Conservation (phyloP, 2,329 filamentous ascomycete species). For the Alternaria ethzedia region DNA sequence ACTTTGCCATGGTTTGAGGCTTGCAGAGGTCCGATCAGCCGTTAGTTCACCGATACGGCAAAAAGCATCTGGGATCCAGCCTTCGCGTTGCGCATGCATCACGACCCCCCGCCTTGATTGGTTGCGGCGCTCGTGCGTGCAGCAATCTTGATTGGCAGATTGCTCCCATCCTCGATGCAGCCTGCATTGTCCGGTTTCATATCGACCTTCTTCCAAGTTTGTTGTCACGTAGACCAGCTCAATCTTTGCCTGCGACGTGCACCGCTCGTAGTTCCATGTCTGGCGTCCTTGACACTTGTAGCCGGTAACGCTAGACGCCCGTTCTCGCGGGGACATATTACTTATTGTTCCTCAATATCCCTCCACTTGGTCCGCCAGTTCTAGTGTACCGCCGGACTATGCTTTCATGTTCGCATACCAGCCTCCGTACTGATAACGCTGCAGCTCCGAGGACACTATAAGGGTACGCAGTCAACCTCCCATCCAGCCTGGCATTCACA, state of each 20-base stretch:
- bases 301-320: slow-evolving; percentile 21
- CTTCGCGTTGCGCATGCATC: slow-evolving; percentile 29
- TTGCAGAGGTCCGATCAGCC: slow-evolving; percentile 29
- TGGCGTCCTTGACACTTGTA: slow-evolving; percentile 19
- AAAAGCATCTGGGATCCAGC: slow-evolving; percentile 35
- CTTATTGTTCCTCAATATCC: slow-evolving; percentile 21
- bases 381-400: slow-evolving; percentile 19
- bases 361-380: slow-evolving; percentile 9
- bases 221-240: slow-evolving; percentile 31
- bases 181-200: slow-evolving; percentile 38
- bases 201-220: slow-evolving; percentile 45
- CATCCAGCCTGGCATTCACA: slow-evolving; percentile 15
- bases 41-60: slow-evolving; percentile 29
- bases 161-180: slow-evolving; percentile 24
- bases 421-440: slow-evolving; percentile 24
- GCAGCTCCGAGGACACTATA: slow-evolving; percentile 10
- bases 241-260: slow-evolving; percentile 27
- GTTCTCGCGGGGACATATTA: slow-evolving; percentile 17
- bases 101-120: slow-evolving; percentile 29
- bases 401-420: slow-evolving; percentile 15
- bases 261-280: slow-evolving; percentile 26
- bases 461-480: slow-evolving; percentile 19
- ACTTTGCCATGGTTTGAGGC: slow-evolving; percentile 16
- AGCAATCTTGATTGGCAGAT: slow-evolving; percentile 36
- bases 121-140: slow-evolving; percentile 17